These are phyloP conservation scores for Candida tropicalis DNA, from an alignment of 1,139 yeast genomes.

Conservation along the genomic window DNA sequence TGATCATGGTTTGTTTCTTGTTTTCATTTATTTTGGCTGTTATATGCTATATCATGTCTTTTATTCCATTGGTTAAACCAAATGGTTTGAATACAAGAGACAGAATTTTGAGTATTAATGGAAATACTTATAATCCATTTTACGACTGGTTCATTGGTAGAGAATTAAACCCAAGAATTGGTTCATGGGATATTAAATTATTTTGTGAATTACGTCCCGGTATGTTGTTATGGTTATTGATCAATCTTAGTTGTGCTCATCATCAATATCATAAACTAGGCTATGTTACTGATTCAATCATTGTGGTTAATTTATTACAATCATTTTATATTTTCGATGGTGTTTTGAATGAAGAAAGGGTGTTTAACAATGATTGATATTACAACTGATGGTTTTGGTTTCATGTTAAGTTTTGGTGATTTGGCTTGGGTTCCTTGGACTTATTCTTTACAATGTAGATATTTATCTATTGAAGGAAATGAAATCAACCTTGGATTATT, in stretches of 20 bases:
- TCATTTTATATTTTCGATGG: slow-evolving; percentile 88
- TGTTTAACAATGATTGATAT: slow-evolving; percentile 92
- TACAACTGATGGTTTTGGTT: slow-evolving; percentile 96
- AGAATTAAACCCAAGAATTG: slow-evolving; percentile 89
- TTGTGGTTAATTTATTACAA: slow-evolving; percentile 70
- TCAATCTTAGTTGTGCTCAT: slow-evolving; percentile 79
- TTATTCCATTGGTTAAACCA: slow-evolving; percentile 51
- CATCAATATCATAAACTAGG: slow-evolving; percentile 71
- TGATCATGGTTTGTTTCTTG: slow-evolving; percentile 63
- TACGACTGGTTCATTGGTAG: slow-evolving; percentile 98
- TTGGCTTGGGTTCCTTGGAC: slow-evolving; percentile 93
- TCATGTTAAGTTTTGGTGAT: slow-evolving; percentile 94
- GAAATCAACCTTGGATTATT: slow-evolving; percentile 57
- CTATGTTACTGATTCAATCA: slow-evolving; percentile 67
- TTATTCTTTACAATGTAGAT: slow-evolving; percentile 84
- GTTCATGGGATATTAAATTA: slow-evolving; percentile 81
- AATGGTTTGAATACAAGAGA: slow-evolving; percentile 64
- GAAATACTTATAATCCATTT: slow-evolving; percentile 73
- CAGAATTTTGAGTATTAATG: slow-evolving; percentile 79
- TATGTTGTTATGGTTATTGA: slow-evolving; percentile 78
- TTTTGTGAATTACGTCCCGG: slow-evolving; percentile 97
- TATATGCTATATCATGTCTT: slow-evolving; percentile 69
- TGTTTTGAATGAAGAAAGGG: slow-evolving; percentile 87
- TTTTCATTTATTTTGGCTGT: slow-evolving; percentile 66
- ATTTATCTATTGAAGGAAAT: slow-evolving; percentile 59